These are phyloP conservation scores for Phytophthora cryptogea DNA, from an alignment of 352 stramenopile species.

Conservation along the genomic window DNA sequence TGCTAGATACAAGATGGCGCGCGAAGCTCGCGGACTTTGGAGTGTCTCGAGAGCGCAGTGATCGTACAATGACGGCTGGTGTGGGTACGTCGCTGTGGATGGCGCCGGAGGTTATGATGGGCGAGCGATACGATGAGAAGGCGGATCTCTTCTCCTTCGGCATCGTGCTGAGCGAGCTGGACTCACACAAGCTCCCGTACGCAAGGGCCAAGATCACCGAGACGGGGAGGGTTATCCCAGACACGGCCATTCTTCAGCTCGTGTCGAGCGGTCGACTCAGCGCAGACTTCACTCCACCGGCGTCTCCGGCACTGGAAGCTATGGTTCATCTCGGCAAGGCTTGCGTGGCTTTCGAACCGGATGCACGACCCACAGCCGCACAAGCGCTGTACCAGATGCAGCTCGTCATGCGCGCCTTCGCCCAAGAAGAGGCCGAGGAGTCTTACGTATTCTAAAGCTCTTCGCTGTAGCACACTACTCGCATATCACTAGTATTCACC, in stretches of 20 bases:
- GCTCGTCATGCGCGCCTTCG: conserved; percentile 38
- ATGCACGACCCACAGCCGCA: conserved; percentile 52
- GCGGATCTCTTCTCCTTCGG: conserved; percentile 41
- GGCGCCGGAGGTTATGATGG: conserved; percentile 8
- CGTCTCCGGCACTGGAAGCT: conserved; percentile 29
- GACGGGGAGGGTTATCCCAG: conserved; percentile 32
- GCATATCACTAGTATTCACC: conserved; percentile 17
- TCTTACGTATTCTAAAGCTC: conserved; percentile 28
- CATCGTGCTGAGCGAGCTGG: conserved; percentile 37
- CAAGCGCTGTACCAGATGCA: conserved; percentile 65
- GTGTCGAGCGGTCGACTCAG: conserved; percentile 32
- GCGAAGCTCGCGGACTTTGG: conserved; percentile 70
- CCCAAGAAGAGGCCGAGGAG: conserved; percentile 38
- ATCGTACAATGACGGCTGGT: conserved; percentile 49
- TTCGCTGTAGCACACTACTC: conserved; percentile 4
- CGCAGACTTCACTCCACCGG: conserved; percentile 34
- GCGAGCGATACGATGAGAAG: conserved; percentile 40
- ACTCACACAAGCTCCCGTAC: conserved; percentile 39
- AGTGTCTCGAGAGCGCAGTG: conserved; percentile 44
- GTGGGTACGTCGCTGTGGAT: conserved; percentile 23
- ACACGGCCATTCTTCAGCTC: conserved; percentile 40
- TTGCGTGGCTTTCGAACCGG: conserved; percentile 58
- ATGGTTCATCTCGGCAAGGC: conserved; percentile 40
- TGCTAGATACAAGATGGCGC: conserved; percentile 43
- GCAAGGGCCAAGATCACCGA: conserved; percentile 35